Base-by-base conservation (phyloP, 75 land plant genomes). In the Cunninghamia lanceolata region DNA sequence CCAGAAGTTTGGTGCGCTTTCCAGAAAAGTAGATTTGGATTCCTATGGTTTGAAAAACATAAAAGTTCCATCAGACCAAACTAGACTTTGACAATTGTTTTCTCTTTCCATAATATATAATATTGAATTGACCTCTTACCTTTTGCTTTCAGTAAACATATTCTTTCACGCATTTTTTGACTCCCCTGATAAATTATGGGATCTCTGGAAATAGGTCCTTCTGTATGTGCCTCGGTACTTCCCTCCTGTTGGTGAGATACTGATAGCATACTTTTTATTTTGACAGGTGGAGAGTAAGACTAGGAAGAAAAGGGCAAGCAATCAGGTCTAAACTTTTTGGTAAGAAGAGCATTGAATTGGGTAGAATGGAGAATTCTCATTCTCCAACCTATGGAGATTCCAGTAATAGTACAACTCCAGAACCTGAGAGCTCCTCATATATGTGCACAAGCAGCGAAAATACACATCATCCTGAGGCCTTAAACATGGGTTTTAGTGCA, bases 261-360 rank as follows among this genome's bases (percentile, higher is more conserved):
- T 76, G 40, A 76, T 76, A 28, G 46, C 14, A 79, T 80, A 45
- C 14, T 25, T 43, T 42, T 80, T 43, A 10, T 80, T n/a, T 43
- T 80, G 9, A 5, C 34, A 45, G 82, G 50, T 80, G 82, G 82
- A 80, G 32, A n/a, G 82, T 40, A 13, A 80, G 52, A 80, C n/a
- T 43, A n/a, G 82, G 82, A 28, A 43, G 82, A 80, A 45, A 45
- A 45, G 82, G 82, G 82, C 82, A 80, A 13, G 32, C 50, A 13
- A 43, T 80, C 32, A 45, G 82, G 45, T 80, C 82, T 14, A 45
- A 43, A 32, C 14, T 80, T 19, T 43, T 80, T 43, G 52, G 82
- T n/a, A 80, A 11, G 50, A 45, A 45, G 50, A 73, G 38, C 75
- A 45, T 45, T 80, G 52, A 80, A 80, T 45, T 45, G 28, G 42